Evolutionary conservation across 441 rosid species (phyloP).

Genomic region (Rhodomyrtus psidioides): DNA sequence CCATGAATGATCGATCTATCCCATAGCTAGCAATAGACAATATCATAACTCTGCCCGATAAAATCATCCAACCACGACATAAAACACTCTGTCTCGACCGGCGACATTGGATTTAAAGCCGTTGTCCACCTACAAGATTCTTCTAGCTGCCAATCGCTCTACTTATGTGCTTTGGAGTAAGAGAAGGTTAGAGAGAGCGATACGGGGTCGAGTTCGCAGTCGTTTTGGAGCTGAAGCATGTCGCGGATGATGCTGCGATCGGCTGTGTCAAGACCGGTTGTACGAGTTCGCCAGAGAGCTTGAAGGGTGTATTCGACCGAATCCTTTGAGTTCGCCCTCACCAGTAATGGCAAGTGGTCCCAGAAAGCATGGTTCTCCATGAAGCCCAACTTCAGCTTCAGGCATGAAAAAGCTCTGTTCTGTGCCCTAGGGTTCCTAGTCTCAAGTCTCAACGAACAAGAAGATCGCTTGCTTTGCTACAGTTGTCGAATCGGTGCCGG

Average conservation of each 20-base stretch:
- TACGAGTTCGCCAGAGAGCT: slow-evolving; percentile 59
- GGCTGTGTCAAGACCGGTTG: slow-evolving; percentile 44
- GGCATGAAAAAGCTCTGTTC: background rate
- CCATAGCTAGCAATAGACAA: background rate
- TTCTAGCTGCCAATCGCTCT: background rate
- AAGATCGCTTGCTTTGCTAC: background rate
- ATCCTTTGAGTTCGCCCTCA: slow-evolving; percentile 47
- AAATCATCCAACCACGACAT: background rate
- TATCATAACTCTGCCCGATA: background rate
- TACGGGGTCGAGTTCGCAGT: slow-evolving; percentile 62
- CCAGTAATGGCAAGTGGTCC: slow-evolving; percentile 46
- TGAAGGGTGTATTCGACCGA: slow-evolving; percentile 56
- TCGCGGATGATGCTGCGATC: slow-evolving; percentile 40
- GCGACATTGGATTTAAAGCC: background rate
- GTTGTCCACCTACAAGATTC: background rate
- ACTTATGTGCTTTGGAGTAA: background rate
- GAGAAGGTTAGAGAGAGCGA: background rate
- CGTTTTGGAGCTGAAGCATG: slow-evolving; percentile 48
- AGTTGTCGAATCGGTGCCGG: background rate
- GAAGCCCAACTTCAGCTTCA: background rate
- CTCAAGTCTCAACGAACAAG: background rate
- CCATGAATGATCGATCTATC: background rate
- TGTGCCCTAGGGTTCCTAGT: background rate
- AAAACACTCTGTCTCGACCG: background rate
- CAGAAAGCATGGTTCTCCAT: slow-evolving; percentile 20